Percentiles rank a stretch among this genome's conserved stretches.
These are phyloP conservation scores for Aleurites moluccanus DNA, from an alignment of 441 rosid genomes.

Conservation along the genomic window DNA sequence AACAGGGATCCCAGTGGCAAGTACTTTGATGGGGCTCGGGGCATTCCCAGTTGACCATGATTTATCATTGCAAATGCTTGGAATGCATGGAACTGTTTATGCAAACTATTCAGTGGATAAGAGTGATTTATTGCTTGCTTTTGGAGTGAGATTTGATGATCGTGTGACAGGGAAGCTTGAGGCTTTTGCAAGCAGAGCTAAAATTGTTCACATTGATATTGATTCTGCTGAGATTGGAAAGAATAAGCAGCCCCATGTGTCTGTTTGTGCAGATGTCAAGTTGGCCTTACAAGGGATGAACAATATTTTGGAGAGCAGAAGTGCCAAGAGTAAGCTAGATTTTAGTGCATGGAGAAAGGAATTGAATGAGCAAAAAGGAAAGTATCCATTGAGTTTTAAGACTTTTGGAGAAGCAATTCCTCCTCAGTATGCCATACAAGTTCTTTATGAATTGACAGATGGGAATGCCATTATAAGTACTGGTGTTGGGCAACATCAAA, in stretches of 20 bases:
- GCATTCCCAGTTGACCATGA: slow-evolving; percentile 59
- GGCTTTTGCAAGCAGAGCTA: slow-evolving; percentile 89
- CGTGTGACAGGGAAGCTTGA: slow-evolving; percentile 94
- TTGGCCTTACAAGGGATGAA: slow-evolving; percentile 76
- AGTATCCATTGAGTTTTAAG: slow-evolving; percentile 65
- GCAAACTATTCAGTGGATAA: slow-evolving; percentile 90
- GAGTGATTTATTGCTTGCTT: slow-evolving; percentile 78
- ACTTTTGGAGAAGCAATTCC: slow-evolving; percentile 88
- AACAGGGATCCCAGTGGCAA: slow-evolving; percentile 90
- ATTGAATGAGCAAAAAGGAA: slow-evolving; percentile 61
- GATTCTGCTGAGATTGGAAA: slow-evolving; percentile 96
- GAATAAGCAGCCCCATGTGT: slow-evolving; percentile 92
- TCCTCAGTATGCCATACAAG: slow-evolving; percentile 85
- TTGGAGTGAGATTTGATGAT: slow-evolving; percentile 95
- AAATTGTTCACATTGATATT: slow-evolving; percentile 92
- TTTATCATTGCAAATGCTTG: slow-evolving; percentile 83
- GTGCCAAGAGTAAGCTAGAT: slow-evolving; percentile 45
- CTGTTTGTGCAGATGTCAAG: slow-evolving; percentile 83
- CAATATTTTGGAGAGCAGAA: slow-evolving; percentile 51
- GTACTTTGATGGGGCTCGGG: slow-evolving; percentile 98
- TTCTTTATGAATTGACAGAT: slow-evolving; percentile 77
- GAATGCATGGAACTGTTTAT: slow-evolving; percentile 97
- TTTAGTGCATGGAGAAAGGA: slow-evolving; percentile 73
- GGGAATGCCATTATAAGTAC: slow-evolving; percentile 93
- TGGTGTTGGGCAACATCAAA: slow-evolving; percentile 97